Base-by-base conservation (phyloP, 441 rosid genomes). In the Jatropha multifida region DNA sequence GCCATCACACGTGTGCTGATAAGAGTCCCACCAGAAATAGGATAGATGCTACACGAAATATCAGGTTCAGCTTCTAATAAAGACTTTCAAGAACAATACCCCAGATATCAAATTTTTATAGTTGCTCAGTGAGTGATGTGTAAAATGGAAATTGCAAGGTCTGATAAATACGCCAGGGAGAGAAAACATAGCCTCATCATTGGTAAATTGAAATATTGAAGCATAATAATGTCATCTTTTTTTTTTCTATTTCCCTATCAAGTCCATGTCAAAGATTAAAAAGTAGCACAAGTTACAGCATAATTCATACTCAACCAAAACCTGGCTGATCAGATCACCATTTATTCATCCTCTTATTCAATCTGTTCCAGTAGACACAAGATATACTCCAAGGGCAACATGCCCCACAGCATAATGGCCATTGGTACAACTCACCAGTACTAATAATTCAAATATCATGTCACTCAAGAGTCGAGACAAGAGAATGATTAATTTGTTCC, bases 21-120 rank as follows among this genome's bases (percentile, higher is more conserved):
- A 76, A 80, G 80, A 77, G 80, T 82, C 68, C 73, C 75, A 76
- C 78, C 72, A 59, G 46, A 63, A 71, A 85, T 63, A 74, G 70
- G 63, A 74, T 67, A 69, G 69, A 78, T 69, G 68, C 72, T 74
- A 55, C 67, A 74, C 7, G 68, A 18, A 79, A 68, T 72, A 41
- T 60, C 68, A 76, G 71, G 65, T 42, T 78, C 58, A 52, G 63
- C 74, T 71, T 59, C 71, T 26, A 13, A 26, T 41, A 65, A 52
- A 60, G 41, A 72, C 46, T 15, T 51, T 49, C 40, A 58, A 7
- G 4, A 58, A 71, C 41, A 58, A 37, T 60, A 44, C 52, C 4
- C 12, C 54, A 23, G 58, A 55, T 11, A 44, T 42, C 26, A 3
- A 42, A 26, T 18, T 59, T 23, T 32, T 58, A 5, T 41, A 55